Conservation (phyloP, 345 rosid genomes). For the Firmiana major region DNA sequence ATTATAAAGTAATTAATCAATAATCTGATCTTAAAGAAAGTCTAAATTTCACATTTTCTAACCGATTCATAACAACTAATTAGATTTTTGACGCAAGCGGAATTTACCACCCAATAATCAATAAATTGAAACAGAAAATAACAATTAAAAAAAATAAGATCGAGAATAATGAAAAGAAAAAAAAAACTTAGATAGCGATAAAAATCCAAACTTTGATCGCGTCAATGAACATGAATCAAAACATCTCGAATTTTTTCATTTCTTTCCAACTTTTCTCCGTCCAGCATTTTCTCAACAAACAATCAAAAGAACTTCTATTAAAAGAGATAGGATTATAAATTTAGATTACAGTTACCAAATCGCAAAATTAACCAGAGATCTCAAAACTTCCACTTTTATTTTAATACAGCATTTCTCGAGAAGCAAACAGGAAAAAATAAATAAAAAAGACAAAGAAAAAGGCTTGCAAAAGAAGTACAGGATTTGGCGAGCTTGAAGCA, state of each 20-base stretch:
- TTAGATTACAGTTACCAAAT: neutral
- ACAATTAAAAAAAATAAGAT: neutral
- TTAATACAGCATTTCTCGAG: neutral
- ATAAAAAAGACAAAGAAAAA: neutral
- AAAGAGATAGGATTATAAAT: neutral
- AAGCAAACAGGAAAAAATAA: slow-evolving; percentile 7
- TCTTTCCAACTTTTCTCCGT: neutral
- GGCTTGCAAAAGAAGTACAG: slow-evolving; percentile 25
- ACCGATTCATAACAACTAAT: neutral
- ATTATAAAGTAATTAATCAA: neutral
- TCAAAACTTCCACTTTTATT: neutral
- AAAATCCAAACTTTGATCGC: neutral
- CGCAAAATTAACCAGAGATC: neutral
- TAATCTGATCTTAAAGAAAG: neutral
- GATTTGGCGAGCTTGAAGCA: slow-evolving; percentile 71
- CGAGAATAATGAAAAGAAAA: too few relatives aligned
- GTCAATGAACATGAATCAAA: neutral
- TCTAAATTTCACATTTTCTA: neutral
- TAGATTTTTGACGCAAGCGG: neutral
- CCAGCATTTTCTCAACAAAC: neutral
- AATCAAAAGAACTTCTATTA: neutral
- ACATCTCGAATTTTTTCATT: neutral
- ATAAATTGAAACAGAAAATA: neutral
- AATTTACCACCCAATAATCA: neutral
- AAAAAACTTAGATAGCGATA: neutral